These are phyloP conservation scores for Glomus cerebriforme DNA, from an alignment of 192 early-diverging fungal species.

Conservation along the genomic window DNA sequence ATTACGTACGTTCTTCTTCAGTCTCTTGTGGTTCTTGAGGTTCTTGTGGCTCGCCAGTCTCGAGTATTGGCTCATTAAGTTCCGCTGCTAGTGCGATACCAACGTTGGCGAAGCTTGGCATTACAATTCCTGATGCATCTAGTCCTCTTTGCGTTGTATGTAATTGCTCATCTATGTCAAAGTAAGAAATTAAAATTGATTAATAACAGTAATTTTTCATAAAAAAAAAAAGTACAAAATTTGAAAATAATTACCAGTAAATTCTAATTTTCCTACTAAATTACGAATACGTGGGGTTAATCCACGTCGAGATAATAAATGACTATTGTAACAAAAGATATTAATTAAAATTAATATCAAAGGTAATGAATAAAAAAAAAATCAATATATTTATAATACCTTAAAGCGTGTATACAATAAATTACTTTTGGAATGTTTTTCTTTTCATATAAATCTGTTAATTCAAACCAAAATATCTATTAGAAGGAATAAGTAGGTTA, in stretches of 20 bases:
- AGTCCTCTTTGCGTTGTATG: slow-evolving; percentile 81
- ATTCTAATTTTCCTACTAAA: slow-evolving; percentile 87
- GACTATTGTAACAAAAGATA: slow-evolving; percentile 56
- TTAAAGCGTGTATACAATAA: slow-evolving; percentile 96
- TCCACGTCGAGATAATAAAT: slow-evolving; percentile 83
- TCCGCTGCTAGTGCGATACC: slow-evolving; percentile 65
- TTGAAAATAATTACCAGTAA: slow-evolving; percentile 67
- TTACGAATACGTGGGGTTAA: slow-evolving; percentile 90
- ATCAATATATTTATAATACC: slow-evolving; percentile 42
- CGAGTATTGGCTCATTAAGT: slow-evolving; percentile 39
- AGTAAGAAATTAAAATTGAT: background rate
- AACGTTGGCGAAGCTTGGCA: slow-evolving; percentile 91
- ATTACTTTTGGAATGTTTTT: slow-evolving; percentile 99
- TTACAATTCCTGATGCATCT: slow-evolving; percentile 74
- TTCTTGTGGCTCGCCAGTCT: slow-evolving; percentile 38
- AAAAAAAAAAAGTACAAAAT: background rate
- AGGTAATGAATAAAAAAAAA: background rate
- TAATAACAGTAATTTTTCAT: background rate
- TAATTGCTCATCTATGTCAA: slow-evolving; percentile 64
- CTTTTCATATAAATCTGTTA: slow-evolving; percentile 97
- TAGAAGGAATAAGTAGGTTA: background rate
- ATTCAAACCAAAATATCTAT: slow-evolving; percentile 93
- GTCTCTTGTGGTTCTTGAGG: slow-evolving; percentile 45
- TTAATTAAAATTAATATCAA: background rate
- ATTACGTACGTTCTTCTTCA: slow-evolving; percentile 35